A percentile compares a stretch with the other conserved stretches of the same genome.
Conservation (phyloP, 2,329 filamentous ascomycete genomes). For the Sclerotinia spermophila region DNA sequence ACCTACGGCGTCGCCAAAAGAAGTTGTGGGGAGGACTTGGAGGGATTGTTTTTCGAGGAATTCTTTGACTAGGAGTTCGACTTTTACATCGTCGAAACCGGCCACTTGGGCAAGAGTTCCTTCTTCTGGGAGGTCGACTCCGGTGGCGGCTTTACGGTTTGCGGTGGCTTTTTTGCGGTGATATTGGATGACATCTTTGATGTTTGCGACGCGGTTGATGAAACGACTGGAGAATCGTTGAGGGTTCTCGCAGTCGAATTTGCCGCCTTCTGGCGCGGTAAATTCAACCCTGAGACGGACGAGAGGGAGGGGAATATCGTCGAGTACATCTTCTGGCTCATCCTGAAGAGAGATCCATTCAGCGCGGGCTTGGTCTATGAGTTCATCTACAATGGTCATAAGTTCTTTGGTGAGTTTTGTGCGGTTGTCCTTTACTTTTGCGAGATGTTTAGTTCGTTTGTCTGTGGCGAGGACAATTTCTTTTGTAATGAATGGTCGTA, state of each 20-base stretch:
- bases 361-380: constrained; percentile 79
- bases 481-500: constrained; percentile 83
- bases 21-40: constrained; percentile 87
- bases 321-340: constrained; percentile 52
- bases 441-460: constrained; percentile 70
- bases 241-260: constrained; percentile 89
- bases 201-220: constrained; percentile 84
- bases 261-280: constrained; percentile 75
- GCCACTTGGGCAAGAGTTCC: constrained; percentile 57
- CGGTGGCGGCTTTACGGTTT: constrained; percentile 43
- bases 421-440: constrained; percentile 78
- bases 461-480: constrained; percentile 78
- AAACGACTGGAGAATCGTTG: constrained; percentile 95
- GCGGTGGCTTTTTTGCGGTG: constrained; percentile 76
- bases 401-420: constrained; percentile 74
- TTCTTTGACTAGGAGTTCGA: constrained; percentile 83
- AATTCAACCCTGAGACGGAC: constrained; percentile 90
- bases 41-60: constrained; percentile 78
- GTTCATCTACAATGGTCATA: constrained; percentile 72
- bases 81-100: constrained; percentile 70
- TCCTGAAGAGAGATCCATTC: constrained; percentile 80
- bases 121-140: constrained; percentile 58
- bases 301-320: constrained; percentile 71
- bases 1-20: constrained; percentile 86
- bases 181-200: constrained; percentile 90